A percentile compares a stretch with the other conserved stretches of the same genome.
Conservation (phyloP, 108 stramenopile species). For the Mediolabrus comicus region DNA sequence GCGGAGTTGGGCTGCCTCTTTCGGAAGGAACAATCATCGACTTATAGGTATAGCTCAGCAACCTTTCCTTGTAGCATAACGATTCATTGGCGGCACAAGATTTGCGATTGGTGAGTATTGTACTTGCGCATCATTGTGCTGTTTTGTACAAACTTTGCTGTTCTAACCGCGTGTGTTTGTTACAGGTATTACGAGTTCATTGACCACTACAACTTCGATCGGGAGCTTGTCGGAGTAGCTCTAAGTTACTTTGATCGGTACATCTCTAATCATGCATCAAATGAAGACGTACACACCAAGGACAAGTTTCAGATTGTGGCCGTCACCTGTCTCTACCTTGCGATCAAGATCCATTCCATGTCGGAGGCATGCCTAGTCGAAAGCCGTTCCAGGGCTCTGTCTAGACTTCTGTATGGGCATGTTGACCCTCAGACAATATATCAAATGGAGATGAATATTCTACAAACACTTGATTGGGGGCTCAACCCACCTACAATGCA, state of each 20-base stretch:
- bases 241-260: slow-evolving; percentile 59
- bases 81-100: slow-evolving; percentile 46
- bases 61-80: background rate
- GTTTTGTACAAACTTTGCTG: background rate
- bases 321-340: slow-evolving; percentile 61
- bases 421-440: slow-evolving; percentile 30
- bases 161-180: background rate
- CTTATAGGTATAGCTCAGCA: background rate
- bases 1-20: background rate
- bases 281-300: slow-evolving; percentile 6
- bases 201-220: slow-evolving; percentile 65
- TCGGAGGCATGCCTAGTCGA: background rate
- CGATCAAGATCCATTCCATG: slow-evolving; percentile 60
- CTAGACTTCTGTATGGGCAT: background rate
- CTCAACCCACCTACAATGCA: slow-evolving; percentile 23
- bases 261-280: slow-evolving; percentile 21
- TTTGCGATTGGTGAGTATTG: slow-evolving; percentile 59
- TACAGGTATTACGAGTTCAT: slow-evolving; percentile 48
- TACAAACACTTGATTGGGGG: slow-evolving; percentile 6
- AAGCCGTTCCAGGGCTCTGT: background rate
- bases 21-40: background rate
- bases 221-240: slow-evolving; percentile 64
- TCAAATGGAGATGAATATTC: slow-evolving; percentile 7
- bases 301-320: slow-evolving; percentile 60
- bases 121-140: background rate